phyloP scores from a whole-genome alignment of 2,329 filamentous ascomycete genomes.

The Epichloe brachyelytri region DNA sequence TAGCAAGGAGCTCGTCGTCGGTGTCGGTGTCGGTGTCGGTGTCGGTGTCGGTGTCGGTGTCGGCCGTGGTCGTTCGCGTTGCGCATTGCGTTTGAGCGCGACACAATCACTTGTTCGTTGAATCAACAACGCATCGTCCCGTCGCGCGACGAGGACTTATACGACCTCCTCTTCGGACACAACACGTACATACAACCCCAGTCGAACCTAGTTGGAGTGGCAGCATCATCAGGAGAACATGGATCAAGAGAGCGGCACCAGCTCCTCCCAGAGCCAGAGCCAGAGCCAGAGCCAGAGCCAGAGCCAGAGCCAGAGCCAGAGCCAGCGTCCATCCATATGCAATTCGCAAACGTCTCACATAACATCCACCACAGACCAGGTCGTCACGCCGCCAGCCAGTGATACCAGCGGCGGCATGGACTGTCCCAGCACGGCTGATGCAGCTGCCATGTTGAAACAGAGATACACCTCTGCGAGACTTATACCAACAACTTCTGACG shows the following conservation, averaged over 20 bases:
- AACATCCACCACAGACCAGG: constrained; percentile 15
- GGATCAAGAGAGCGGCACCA: constrained; percentile 4
- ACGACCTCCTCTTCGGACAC: neutral
- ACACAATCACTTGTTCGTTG: neutral
- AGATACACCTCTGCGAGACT: neutral
- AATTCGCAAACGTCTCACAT: constrained; percentile 17
- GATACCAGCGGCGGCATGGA: constrained; percentile 10
- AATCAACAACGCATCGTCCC: neutral
- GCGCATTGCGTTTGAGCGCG: neutral
- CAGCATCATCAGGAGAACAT: neutral
- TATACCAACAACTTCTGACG: constrained; percentile 2
- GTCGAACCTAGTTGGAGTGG: too few species aligned
- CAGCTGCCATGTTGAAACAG: constrained; percentile 5
- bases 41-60: too few species aligned
- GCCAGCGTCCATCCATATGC: constrained; percentile 9
- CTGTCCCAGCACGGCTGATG: constrained; percentile 9
- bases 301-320: neutral
- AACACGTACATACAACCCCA: too few species aligned
- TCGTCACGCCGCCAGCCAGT: constrained; percentile 17
- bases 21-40: too few species aligned
- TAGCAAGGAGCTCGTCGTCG: neutral
- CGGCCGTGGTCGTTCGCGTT: neutral
- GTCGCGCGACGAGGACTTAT: neutral
- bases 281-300: constrained; percentile 5
- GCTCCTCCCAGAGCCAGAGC: constrained; percentile 5